These are phyloP conservation scores for Mesembryanthemum crystallinum DNA, from an alignment of 148 eudicot species.

Conservation along the genomic window DNA sequence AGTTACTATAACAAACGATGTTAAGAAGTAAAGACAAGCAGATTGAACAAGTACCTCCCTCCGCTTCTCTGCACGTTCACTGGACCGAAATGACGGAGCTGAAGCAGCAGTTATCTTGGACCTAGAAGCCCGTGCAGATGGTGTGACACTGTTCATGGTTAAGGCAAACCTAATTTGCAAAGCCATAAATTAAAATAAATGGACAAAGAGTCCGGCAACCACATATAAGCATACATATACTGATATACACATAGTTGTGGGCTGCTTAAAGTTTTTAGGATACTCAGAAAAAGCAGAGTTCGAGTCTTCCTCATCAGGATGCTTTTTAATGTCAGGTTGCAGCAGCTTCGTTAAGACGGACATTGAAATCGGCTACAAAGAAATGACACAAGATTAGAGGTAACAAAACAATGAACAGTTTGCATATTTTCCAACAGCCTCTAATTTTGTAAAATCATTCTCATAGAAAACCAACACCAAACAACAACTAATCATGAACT, in stretches of 20 bases:
- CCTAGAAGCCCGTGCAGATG: conserved; percentile 37
- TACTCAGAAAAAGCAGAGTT: conserved; percentile 68
- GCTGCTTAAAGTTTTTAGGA: conserved; percentile 36
- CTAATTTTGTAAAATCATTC: neutral
- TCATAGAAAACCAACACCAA: neutral
- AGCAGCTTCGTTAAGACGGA: conserved; percentile 51
- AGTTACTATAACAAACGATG: neutral
- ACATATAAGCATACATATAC: neutral
- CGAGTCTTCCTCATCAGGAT: conserved; percentile 66
- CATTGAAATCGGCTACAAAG: conserved; percentile 43
- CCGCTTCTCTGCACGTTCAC: conserved; percentile 82
- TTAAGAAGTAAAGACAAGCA: conserved; percentile 1
- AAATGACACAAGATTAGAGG: conserved; percentile 1
- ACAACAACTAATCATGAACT: neutral
- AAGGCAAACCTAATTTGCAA: conserved; percentile 32
- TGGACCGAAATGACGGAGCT: conserved; percentile 70
- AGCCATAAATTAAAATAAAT: conserved; percentile 2
- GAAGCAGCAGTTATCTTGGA: conserved; percentile 49
- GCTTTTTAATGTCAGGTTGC: conserved; percentile 62
- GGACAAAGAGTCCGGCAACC: neutral
- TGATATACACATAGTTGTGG: neutral
- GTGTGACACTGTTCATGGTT: conserved; percentile 40
- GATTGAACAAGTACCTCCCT: conserved; percentile 57
- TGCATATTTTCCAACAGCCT: neutral
- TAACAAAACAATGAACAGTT: neutral